phyloP scores from a whole-genome alignment of 177 flowering plant species.

The Vitis hybrid region DNA sequence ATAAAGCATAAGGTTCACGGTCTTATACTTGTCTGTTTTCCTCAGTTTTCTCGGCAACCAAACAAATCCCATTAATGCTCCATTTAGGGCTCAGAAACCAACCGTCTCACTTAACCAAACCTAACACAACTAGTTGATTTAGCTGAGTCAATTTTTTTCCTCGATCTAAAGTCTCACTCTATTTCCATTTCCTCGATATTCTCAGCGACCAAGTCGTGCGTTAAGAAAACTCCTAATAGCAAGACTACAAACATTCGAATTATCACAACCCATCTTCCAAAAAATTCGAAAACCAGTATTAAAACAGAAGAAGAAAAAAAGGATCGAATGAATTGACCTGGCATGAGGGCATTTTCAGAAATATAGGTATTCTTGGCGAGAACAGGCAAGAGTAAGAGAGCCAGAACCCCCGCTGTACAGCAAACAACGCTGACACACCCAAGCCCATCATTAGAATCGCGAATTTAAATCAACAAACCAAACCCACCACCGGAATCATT shows the following conservation, averaged over 20 bases:
- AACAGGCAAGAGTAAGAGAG: conserved; percentile 75
- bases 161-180: no score
- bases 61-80: no score
- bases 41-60: neutral
- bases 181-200: no score
- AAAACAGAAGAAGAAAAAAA: neutral
- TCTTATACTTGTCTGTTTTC: neutral
- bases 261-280: no score
- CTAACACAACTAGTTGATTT: no score
- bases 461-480: neutral
- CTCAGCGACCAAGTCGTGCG: no score
- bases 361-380: conserved; percentile 94
- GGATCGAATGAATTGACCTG: conserved; percentile 47
- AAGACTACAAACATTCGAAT: no score
- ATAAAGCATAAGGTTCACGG: no score
- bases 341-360: conserved; percentile 97
- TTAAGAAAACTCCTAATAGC: no score
- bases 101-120: no score
- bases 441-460: neutral
- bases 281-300: neutral
- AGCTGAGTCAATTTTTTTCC: no score
- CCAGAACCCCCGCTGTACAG: conserved; percentile 63
- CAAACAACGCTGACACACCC: conserved; percentile 57
- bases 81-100: no score
- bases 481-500: neutral